Conservation (phyloP, 106 monocot species). For the Iris macrosiphon region DNA sequence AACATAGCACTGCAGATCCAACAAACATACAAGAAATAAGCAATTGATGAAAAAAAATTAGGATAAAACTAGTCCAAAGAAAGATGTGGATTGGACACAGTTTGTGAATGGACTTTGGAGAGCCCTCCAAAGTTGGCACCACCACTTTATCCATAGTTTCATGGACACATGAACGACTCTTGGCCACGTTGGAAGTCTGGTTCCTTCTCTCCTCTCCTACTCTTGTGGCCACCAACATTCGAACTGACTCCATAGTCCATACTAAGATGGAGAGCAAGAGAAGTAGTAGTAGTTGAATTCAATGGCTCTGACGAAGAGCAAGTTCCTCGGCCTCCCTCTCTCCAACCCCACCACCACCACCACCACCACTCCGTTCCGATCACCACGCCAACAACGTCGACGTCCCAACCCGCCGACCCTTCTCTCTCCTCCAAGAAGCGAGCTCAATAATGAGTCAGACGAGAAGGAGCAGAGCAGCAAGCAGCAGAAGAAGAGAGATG, state of each 20-base stretch:
- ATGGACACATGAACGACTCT: not conserved
- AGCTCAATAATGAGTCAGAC: not conserved
- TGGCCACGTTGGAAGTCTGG: not conserved
- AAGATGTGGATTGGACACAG: too few relatives aligned
- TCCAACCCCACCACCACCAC: not conserved
- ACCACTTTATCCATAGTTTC: too few relatives aligned
- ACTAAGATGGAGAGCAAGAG: not conserved
- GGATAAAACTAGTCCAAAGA: too few relatives aligned
- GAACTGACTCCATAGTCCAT: too few relatives aligned
- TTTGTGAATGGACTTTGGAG: too few relatives aligned
- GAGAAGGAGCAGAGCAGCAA: not conserved
- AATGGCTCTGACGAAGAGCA: not conserved
- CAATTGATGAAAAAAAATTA: too few relatives aligned
- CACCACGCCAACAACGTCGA: too few relatives aligned
- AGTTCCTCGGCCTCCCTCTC: conserved; percentile 11
- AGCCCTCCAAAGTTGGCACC: too few relatives aligned
- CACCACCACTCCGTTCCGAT: conserved; percentile 3
- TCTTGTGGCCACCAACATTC: not conserved
- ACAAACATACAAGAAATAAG: too few relatives aligned
- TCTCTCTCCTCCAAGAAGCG: not conserved
- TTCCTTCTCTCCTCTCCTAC: not conserved
- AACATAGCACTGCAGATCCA: too few relatives aligned
- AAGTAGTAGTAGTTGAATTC: too few relatives aligned
- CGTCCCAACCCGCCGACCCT: not conserved
- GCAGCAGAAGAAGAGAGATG: conserved; percentile 5